Evolutionary conservation across 2,329 filamentous ascomycete genomes (phyloP).

Genomic region (Triangularia verruculosa): DNA sequence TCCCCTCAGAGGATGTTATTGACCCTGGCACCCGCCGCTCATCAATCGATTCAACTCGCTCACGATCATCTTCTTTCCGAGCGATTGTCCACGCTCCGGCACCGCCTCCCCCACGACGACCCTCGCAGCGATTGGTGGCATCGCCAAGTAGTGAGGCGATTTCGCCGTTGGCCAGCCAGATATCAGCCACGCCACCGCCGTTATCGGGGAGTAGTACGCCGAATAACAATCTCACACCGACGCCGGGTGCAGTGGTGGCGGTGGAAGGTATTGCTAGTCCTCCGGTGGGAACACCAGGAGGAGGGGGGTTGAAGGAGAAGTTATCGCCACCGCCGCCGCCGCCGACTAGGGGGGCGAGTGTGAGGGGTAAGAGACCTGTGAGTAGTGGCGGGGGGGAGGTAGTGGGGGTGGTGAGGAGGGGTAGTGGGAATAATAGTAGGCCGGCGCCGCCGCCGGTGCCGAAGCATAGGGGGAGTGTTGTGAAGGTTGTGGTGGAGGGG

Average conservation of each 20-base stretch:
- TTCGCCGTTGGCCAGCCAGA: not conserved
- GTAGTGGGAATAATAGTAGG: conserved; percentile 21
- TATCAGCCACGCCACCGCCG: not conserved
- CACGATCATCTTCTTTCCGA: conserved; percentile 46
- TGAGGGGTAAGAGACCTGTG: conserved; percentile 42
- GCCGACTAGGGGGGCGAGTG: conserved; percentile 33
- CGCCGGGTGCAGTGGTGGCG: not conserved
- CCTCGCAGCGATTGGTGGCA: conserved; percentile 33
- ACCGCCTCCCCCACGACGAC: conserved; percentile 55
- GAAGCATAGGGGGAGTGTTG: conserved; percentile 18
- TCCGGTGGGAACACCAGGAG: not conserved
- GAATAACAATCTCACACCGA: not conserved
- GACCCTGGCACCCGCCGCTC: conserved; percentile 41
- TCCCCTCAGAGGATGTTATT: conserved; percentile 35
- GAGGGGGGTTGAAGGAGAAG: conserved; percentile 23
- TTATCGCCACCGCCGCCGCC: conserved; percentile 37
- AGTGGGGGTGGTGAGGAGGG: conserved; percentile 20
- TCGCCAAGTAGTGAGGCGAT: not conserved
- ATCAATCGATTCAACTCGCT: conserved; percentile 49
- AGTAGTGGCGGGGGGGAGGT: conserved; percentile 14
- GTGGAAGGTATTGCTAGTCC: not conserved
- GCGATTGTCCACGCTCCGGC: conserved; percentile 44
- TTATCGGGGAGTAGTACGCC: not conserved
- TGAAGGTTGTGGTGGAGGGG: conserved; percentile 20
- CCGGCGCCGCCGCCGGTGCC: conserved; percentile 4